Evolutionary conservation across 768 basidiomycete genomes (phyloP).

Genomic region (Auricularia auricula-judae): DNA sequence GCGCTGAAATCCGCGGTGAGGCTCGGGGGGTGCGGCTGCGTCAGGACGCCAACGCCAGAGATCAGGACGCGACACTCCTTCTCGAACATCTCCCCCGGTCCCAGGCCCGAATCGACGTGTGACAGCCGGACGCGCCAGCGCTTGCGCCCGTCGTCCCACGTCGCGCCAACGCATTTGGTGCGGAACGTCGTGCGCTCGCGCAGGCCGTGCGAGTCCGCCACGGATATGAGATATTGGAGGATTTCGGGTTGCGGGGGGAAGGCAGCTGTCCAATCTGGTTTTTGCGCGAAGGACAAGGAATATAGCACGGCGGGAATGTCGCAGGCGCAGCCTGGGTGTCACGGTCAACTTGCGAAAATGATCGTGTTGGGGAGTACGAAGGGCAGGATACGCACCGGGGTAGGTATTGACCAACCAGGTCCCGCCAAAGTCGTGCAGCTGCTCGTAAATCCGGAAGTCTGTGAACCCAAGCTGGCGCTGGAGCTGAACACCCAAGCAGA

Average conservation of each 20-base stretch:
- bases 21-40: neutral
- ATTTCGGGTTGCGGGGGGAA: neutral
- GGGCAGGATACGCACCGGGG: neutral
- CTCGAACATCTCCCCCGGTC: neutral
- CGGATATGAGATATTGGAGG: neutral
- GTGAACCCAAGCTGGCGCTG: neutral
- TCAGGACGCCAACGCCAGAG: neutral
- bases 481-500: neutral
- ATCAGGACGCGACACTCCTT: neutral
- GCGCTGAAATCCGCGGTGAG: constrained; percentile 5
- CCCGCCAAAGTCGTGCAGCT: neutral
- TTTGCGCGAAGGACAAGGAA: neutral
- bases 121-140: neutral
- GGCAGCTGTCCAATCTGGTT: neutral
- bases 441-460: neutral
- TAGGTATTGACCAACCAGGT: neutral
- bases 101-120: neutral
- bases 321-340: neutral
- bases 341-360: no score
- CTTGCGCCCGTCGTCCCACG: neutral
- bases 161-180: neutral
- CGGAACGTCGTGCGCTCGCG: neutral
- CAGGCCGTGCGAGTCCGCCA: neutral
- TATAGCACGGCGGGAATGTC: neutral
- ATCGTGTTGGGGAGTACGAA: no score